phyloP scores from a whole-genome alignment of 1,284 basidiomycete species.

The Rhizopogon hawkerae region DNA sequence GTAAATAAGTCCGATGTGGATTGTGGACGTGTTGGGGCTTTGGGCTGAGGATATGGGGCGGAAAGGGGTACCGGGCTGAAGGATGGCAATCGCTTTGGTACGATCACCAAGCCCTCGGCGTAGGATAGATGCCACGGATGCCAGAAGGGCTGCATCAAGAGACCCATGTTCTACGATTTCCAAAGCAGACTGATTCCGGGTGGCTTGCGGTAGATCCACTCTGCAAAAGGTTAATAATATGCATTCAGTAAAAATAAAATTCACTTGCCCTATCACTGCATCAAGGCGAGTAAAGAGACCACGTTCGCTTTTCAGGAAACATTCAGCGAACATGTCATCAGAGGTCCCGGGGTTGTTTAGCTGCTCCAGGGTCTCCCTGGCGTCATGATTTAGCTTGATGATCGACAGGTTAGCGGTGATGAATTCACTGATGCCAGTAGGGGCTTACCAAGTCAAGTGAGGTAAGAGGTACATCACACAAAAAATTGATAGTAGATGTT shows the following conservation, averaged over 20 bases:
- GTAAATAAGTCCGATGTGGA: slow-evolving; percentile 70
- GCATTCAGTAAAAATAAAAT: not conserved
- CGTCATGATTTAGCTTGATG: slow-evolving; percentile 66
- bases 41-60: slow-evolving; percentile 47
- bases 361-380: slow-evolving; percentile 59
- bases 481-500: slow-evolving; percentile 70
- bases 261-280: slow-evolving; percentile 47
- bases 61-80: slow-evolving; percentile 40
- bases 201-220: slow-evolving; percentile 51
- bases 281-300: slow-evolving; percentile 59
- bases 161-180: slow-evolving; percentile 56
- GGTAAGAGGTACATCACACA: slow-evolving; percentile 67
- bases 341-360: slow-evolving; percentile 41
- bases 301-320: slow-evolving; percentile 67
- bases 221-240: slow-evolving; percentile 29
- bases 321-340: slow-evolving; percentile 63
- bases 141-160: slow-evolving; percentile 45
- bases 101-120: slow-evolving; percentile 67
- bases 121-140: slow-evolving; percentile 47
- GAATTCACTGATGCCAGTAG: not conserved
- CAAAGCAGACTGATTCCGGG: slow-evolving; percentile 38
- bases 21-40: slow-evolving; percentile 35
- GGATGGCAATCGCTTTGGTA: slow-evolving; percentile 49
- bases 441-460: slow-evolving; percentile 60
- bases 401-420: slow-evolving; percentile 1